Evolutionary conservation across 1,284 basidiomycete species (phyloP), one percentile per base, ranked within the genome.

Genomic region (Tranzscheliella williamsii): DNA sequence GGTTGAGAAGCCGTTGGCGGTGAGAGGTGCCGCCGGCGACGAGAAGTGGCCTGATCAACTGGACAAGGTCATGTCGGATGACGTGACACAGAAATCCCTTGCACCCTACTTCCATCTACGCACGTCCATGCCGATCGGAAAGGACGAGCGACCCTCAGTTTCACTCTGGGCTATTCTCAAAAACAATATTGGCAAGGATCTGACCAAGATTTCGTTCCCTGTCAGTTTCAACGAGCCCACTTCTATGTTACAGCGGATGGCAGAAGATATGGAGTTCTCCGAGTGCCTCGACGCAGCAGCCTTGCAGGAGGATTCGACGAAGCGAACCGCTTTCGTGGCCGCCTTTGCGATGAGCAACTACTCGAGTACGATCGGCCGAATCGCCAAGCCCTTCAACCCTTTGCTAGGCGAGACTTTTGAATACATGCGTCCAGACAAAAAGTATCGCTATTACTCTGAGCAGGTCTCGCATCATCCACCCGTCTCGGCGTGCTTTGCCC

Each of bases 321-420:
- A 86, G 48, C 85, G 94, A 6, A 86, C 96, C 49, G 92, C 91
- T 0, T 98, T 87, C 72, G 91, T 98, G 4, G 91, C 89, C 11
- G 94, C 91, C 0, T 98, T 97, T 78, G 94, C 92, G 2, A 95
- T 95, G 90, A 91, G 89, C 31, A 97, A 97, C 80, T 97, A 98
- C 80, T 91, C 90, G 11, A 92, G 90, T 22, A 97, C 94, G 1
- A 91, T 95, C 64, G 79, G 77, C 4, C 66, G 76, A 24, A 61
- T 78, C 35, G 75, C 76, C 33, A 76, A 76, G 54, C 72, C 71
- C 3, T 73, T 79, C 63, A 77, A 75, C 64, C 80, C 78, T 6
- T 63, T 80, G 41, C 75, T 86, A 74, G 82, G 84, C 50, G 93
- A 98, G 80, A 94, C 91, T 2, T 98, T 94, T 72, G 94, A 98